Conservation (phyloP, 78 protist genomes). For the Dictyostelium discoideum region DNA sequence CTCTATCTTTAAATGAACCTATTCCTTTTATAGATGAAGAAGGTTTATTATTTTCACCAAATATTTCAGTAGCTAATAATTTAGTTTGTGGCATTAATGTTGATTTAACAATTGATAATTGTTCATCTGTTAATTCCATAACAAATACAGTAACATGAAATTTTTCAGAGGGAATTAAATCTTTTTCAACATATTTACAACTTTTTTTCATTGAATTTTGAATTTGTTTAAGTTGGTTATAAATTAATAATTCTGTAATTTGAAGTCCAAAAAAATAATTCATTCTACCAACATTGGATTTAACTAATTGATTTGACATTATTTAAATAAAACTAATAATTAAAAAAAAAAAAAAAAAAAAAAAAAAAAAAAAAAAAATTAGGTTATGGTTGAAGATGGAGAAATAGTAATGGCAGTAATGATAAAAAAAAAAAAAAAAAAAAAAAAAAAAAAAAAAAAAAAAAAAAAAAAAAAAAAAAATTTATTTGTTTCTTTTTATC, state of each 20-base stretch:
- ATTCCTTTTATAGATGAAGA: background rate
- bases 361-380: too few relatives aligned
- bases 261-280: conserved; percentile 60
- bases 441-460: too few relatives aligned
- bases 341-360: too few relatives aligned
- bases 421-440: too few relatives aligned
- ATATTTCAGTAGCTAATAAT: background rate
- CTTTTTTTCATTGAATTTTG: background rate
- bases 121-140: conserved; percentile 12
- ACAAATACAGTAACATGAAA: conserved; percentile 61
- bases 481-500: too few relatives aligned
- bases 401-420: too few relatives aligned
- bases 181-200: background rate
- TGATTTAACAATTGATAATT: conserved; percentile 5
- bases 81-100: conserved; percentile 16
- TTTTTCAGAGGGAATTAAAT: conserved; percentile 5
- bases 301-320: background rate
- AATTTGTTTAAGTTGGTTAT: background rate
- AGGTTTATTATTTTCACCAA: background rate
- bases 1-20: conserved; percentile 46
- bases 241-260: background rate
- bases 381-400: too few relatives aligned
- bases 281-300: background rate
- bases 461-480: too few relatives aligned
- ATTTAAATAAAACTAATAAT: too few relatives aligned